phyloP scores from a whole-genome alignment of 2,329 filamentous ascomycete genomes.

The Aspergillus sp. region DNA sequence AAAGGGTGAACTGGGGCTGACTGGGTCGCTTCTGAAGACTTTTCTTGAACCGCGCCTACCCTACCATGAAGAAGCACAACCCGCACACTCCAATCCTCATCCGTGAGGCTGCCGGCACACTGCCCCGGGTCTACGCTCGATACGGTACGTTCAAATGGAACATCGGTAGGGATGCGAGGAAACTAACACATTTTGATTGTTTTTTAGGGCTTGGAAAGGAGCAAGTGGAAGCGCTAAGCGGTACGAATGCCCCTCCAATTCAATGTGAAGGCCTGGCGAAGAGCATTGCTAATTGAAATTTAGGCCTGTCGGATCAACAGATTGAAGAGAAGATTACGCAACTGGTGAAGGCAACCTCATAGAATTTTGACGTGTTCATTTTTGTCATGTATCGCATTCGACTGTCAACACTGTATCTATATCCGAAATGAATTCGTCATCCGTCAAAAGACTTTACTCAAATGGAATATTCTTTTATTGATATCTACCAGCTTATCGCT shows the following conservation, averaged over 20 bases:
- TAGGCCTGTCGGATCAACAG: conserved; percentile 67
- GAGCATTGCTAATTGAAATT: neutral
- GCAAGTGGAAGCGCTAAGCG: conserved; percentile 62
- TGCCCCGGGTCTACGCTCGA: conserved; percentile 86
- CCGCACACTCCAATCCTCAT: conserved; percentile 90
- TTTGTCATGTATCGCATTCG: conserved; percentile 27
- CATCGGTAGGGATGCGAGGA: neutral
- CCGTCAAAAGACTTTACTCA: neutral
- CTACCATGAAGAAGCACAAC: conserved; percentile 99
- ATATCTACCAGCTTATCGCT: conserved; percentile 2
- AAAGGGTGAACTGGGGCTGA: neutral
- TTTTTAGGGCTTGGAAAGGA: conserved; percentile 65
- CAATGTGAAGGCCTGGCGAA: neutral
- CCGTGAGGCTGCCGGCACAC: conserved; percentile 81
- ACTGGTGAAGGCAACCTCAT: conserved; percentile 56
- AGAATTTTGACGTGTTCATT: conserved; percentile 22
- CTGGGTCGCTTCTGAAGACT: conserved; percentile 55
- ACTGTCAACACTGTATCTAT: conserved; percentile 38
- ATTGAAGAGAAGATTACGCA: conserved; percentile 68
- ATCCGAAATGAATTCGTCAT: conserved; percentile 32
- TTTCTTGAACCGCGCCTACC: conserved; percentile 88
- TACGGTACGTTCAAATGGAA: conserved; percentile 64
- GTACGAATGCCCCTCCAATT: conserved; percentile 38
- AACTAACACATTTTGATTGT: conserved; percentile 16
- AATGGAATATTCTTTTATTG: neutral